Conservation (phyloP, 164 flowering plant genomes). For the Umbilicus rupestris region DNA sequence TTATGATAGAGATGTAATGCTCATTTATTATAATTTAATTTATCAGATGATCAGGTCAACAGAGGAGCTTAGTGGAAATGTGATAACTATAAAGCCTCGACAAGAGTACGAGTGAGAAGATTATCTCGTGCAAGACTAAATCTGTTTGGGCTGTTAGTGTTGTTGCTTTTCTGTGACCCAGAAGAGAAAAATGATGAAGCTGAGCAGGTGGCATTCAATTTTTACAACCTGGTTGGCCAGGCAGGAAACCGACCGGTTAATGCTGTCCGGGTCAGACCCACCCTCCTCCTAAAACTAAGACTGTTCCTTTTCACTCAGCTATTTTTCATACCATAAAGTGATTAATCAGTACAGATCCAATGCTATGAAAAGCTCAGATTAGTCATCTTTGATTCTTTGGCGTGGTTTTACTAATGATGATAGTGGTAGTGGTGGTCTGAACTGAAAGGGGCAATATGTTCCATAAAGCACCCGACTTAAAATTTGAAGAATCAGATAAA, state of each 20-base stretch:
- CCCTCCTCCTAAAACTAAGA: not conserved
- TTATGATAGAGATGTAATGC: no score
- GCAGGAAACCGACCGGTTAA: slow-evolving; percentile 2
- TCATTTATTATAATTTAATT: no score
- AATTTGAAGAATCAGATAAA: not conserved
- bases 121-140: not conserved
- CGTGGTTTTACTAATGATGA: no score
- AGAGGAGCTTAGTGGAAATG: no score
- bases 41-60: no score
- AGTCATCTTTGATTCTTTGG: no score
- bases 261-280: not conserved
- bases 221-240: not conserved
- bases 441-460: no score
- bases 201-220: not conserved
- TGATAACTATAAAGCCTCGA: no score
- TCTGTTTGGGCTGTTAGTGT: not conserved
- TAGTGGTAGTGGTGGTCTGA: not conserved
- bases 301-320: not conserved
- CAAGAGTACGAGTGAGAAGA: no score
- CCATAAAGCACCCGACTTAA: not conserved
- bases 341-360: not conserved
- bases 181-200: not conserved
- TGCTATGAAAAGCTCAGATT: not conserved
- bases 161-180: not conserved
- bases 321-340: not conserved